Evolutionary conservation across 257 asterid species (phyloP), one percentile per base, ranked within the genome.

Genomic region (Nicotiana attenuata): DNA sequence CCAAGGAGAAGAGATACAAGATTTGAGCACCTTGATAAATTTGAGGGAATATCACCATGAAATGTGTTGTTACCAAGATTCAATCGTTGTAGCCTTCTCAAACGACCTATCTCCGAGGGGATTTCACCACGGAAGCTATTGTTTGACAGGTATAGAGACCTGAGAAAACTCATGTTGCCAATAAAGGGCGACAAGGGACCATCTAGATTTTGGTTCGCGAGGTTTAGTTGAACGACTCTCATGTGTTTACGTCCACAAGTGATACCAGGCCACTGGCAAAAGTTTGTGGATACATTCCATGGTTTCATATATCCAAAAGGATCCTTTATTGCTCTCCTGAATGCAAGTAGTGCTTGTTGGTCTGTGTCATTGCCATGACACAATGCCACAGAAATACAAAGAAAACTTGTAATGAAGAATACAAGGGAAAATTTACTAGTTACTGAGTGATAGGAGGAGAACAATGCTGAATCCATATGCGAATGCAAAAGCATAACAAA

Each of bases 241-340:
- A 76, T 47, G 22, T 63, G 83, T 13, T 69, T 65, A 10, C 31
- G 47, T 38, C 67, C 45, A 50, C 89, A 86, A 9, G 76, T 68
- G 5, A 86, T 57, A 29, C 87, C 89, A 22, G 76, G 66, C 89
- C 89, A 86, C 19, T 13, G 19, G 53, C 89, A 86, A 24, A 83
- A 86, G 33, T 84, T 87, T 11, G 28, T 69, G 24, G 87, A 81
- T 28, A 35, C 55, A 57, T 86, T 86, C 89, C 89, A 86, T 17
- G 85, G 57, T 19, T 53, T 55, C 22, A 81, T 11, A 31, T 59
- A 57, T 24, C 65, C 47, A 26, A 69, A 57, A 9, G 84, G 87
- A 64, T 82, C 83, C 52, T 52, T 69, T 3, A 56, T 53, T 14
- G 77, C 22, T 38, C 29, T 50, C 66, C 65, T 83, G 80, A 79